A percentile compares a stretch with the other conserved stretches of the same genome.
phyloP scores from a whole-genome alignment of 2,329 filamentous ascomycete genomes.

The Microcyclosporella mali region DNA sequence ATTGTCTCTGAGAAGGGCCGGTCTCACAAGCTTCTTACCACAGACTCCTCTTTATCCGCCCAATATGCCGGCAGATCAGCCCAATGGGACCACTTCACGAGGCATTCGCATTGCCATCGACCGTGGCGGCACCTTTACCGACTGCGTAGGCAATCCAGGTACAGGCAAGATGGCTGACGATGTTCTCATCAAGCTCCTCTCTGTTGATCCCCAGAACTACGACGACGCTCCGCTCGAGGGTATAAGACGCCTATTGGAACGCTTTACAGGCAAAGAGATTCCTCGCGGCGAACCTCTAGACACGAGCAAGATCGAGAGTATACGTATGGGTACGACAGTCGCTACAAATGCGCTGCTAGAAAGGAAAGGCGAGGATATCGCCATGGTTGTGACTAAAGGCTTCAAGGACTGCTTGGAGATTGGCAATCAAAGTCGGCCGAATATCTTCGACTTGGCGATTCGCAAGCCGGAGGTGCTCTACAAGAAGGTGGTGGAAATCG shows the following conservation, averaged over 20 bases:
- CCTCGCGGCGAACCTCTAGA: constrained; percentile 74
- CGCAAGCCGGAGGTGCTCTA: constrained; percentile 82
- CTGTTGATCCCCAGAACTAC: constrained; percentile 86
- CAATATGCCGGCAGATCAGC: no score
- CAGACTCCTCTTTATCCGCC: no score
- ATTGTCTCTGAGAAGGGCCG: no score
- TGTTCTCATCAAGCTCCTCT: constrained; percentile 79
- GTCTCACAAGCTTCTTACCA: no score
- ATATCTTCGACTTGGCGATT: constrained; percentile 87
- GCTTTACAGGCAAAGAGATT: constrained; percentile 68
- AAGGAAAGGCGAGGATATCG: constrained; percentile 82
- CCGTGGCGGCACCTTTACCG: constrained; percentile 85
- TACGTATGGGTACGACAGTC: constrained; percentile 93
- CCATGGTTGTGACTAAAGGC: constrained; percentile 77
- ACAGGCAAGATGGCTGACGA: constrained; percentile 64
- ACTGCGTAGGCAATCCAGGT: constrained; percentile 77
- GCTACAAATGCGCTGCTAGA: constrained; percentile 89
- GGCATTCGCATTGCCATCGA: constrained; percentile 70
- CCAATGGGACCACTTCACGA: constrained; percentile 26
- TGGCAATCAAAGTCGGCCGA: constrained; percentile 82
- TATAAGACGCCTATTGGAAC: constrained; percentile 76
- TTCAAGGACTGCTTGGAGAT: constrained; percentile 85
- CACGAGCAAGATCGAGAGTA: constrained; percentile 77
- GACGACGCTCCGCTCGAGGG: constrained; percentile 85
- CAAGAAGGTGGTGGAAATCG: constrained; percentile 76